These are phyloP conservation scores for Flaveria trinervia DNA, from an alignment of 129 eudicot genomes.

Conservation along the genomic window DNA sequence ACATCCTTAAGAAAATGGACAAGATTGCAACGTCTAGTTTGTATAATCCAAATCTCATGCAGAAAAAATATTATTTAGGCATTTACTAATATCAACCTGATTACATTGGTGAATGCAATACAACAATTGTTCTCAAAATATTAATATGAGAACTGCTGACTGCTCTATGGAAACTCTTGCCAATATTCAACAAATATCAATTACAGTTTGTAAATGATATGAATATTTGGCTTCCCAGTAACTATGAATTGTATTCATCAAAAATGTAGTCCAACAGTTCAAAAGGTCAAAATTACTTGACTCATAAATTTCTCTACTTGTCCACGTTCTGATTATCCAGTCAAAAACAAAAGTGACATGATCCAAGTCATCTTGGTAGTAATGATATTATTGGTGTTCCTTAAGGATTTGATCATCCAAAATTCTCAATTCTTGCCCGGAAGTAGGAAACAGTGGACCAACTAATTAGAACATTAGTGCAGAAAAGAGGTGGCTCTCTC, in stretches of 20 bases:
- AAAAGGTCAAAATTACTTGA: no score
- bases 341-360: no score
- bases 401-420: neutral
- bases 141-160: neutral
- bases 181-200: neutral
- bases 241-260: no score
- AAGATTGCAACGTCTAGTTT: neutral
- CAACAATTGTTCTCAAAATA: neutral
- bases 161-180: neutral
- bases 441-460: neutral
- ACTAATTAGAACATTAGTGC: neutral
- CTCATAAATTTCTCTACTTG: no score
- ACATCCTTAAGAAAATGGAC: neutral
- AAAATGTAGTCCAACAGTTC: no score
- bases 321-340: no score
- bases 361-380: no score
- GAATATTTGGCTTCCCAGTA: no score
- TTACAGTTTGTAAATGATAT: neutral
- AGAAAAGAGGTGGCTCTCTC: neutral
- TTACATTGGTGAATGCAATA: neutral
- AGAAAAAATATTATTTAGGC: neutral
- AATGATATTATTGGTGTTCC: no score
- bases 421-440: neutral
- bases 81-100: no score
- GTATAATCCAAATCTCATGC: neutral